Evolutionary conservation across 495 filamentous ascomycete genomes (phyloP).

Genomic region (Hyaloscypha finlandica): DNA sequence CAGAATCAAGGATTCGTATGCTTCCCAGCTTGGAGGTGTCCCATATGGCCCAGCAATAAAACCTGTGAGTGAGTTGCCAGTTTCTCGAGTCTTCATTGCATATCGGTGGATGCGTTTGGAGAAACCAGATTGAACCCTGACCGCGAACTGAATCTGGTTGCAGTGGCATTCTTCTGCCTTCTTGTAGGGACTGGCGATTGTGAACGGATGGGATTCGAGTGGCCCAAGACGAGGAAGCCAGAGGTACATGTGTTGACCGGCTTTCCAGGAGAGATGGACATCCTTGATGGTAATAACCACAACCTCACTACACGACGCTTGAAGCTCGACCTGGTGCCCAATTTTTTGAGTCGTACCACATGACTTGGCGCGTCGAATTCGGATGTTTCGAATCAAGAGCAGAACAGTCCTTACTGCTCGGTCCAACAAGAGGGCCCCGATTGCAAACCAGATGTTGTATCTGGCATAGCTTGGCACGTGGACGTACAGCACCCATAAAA

Average conservation of each 20-base stretch:
- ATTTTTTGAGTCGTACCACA: slow-evolving; percentile 36
- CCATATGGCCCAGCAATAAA: slow-evolving; percentile 61
- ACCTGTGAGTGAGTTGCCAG: slow-evolving; percentile 37
- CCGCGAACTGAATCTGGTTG: slow-evolving; percentile 68
- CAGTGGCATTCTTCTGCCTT: slow-evolving; percentile 48
- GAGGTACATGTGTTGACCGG: slow-evolving; percentile 81
- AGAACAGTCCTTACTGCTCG: slow-evolving; percentile 53
- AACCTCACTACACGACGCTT: slow-evolving; percentile 56
- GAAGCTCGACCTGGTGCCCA: slow-evolving; percentile 62
- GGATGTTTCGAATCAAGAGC: slow-evolving; percentile 66
- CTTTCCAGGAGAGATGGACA: slow-evolving; percentile 68
- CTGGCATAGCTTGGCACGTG: slow-evolving; percentile 61
- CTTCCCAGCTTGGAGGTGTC: slow-evolving; percentile 53
- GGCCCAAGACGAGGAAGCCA: slow-evolving; percentile 67
- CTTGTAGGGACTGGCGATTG: slow-evolving; percentile 58
- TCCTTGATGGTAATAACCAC: slow-evolving; percentile 71
- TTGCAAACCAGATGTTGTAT: slow-evolving; percentile 71
- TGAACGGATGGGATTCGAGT: slow-evolving; percentile 80
- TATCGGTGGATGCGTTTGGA: slow-evolving; percentile 65
- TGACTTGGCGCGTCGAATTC: slow-evolving; percentile 38
- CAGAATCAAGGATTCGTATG: slow-evolving; percentile 60
- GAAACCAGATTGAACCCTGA: slow-evolving; percentile 71
- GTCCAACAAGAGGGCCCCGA: slow-evolving; percentile 72
- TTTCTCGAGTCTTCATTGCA: slow-evolving; percentile 51
- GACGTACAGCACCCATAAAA: slow-evolving; percentile 65